Evolutionary conservation across 768 basidiomycete species (phyloP), one percentile per base, ranked within the genome.

Genomic region (Lactarius deliciosus): DNA sequence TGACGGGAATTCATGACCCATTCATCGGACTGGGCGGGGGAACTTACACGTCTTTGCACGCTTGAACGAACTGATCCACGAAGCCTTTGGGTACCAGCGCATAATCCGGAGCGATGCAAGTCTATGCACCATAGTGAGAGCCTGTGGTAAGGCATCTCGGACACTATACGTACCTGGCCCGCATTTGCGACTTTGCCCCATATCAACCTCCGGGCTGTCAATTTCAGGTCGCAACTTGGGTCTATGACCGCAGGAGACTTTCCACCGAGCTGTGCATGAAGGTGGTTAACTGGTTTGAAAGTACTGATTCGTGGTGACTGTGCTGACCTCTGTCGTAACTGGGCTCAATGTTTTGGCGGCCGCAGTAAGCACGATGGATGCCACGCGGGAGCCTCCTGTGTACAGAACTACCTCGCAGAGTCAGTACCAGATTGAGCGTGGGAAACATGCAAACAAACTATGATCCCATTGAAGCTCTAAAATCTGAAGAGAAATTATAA

Each of bases 311-410:
- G 3, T 16, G 57, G 41, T 50, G n/a, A 15, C 13, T 22, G 30
- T 53, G 53, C 25, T 16, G 18, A 85, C 79, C 79, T 87, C 86
- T 50, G 84, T 79, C 41, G 83, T 80, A 50, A 90, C 78, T 0
- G 91, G 91, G 0, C 91, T 89, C 9, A 94, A 75, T 62, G 84
- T 82, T 75, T 93, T 88, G 1, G 89, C 91, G 13, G 93, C 93
- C 0, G 92, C 92, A 0, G 81, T 74, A 2, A 88, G 84, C 9
- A 95, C 82, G 55, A 95, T 82, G 68, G 76, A 83, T 0, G 82
- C 92, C 9, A 94, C 84, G 28, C 84, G 81, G 3, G 80, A 82
- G 40, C 80, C 79, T 56, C 80, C 79, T 15, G 89, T 91, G 75
- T 88, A 92, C 45, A 88, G 72, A 65, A 88, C 85, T 86, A 65